These are phyloP conservation scores for Eucalyptus cloeziana DNA, from an alignment of 345 rosid species.

Conservation along the genomic window DNA sequence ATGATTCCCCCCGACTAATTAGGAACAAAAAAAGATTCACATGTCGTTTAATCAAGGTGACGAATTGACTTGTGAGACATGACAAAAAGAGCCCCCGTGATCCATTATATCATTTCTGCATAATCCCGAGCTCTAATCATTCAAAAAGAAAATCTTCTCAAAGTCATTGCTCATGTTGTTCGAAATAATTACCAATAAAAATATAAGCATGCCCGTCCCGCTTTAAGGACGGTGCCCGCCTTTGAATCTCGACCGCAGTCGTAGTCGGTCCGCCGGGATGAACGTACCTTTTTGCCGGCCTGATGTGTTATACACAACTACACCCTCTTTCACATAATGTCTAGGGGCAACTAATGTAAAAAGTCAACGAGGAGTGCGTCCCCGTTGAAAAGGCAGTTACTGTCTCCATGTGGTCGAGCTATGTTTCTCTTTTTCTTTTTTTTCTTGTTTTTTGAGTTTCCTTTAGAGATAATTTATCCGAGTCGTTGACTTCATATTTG, in stretches of 20 bases:
- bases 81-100: not conserved
- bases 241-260: not conserved
- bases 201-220: too few relatives aligned
- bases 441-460: not conserved
- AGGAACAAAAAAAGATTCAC: not conserved
- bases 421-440: not conserved
- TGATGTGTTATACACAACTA: not conserved
- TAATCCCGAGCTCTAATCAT: not conserved
- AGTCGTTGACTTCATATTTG: not conserved
- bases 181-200: not conserved
- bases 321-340: not conserved
- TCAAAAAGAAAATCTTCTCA: fast-evolving
- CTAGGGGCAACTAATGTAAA: not conserved
- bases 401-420: not conserved
- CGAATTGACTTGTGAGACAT: not conserved
- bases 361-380: not conserved
- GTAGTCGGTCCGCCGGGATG: not conserved
- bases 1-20: not conserved
- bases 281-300: not conserved
- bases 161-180: not conserved
- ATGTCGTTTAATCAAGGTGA: not conserved
- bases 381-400: not conserved
- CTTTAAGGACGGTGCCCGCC: too few relatives aligned
- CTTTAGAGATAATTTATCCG: not conserved
- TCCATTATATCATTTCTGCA: not conserved